Evolutionary conservation across 2,329 filamentous ascomycete genomes (phyloP), one percentile per base, ranked within the genome.

Genomic region (Calonectria fujianensis): DNA sequence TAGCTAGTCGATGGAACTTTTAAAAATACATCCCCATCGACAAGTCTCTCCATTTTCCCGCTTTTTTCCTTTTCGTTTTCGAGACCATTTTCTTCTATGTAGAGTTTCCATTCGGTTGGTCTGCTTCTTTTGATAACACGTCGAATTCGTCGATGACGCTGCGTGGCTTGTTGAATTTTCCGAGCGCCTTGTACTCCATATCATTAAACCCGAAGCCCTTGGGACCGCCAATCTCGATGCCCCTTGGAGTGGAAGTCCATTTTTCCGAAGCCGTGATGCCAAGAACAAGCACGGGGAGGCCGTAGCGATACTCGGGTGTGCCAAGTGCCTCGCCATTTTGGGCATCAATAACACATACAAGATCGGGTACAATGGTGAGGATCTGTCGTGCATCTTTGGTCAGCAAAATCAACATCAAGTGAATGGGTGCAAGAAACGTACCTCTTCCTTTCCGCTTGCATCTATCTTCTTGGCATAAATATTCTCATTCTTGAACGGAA

Each of bases 401-500:
- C 14, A 66, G 27, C 61, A 50, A 20, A 8, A 14, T 13, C 4
- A 20, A 3, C 18, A 9, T 3, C 1, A 61, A 41, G 3, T 20
- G 0, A 27, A 41, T 16, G 10, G 1, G 14, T 4, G 29, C 27
- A n/a, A 14, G 31, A 20, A 41, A 59, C 78, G 37, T 61, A 80
- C 80, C 73, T 79, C 75, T 39, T 80, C 77, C 14, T 74, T 73
- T 1, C 78, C 80, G n/a, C 71, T 72, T 0, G 73, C 75, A 5
- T 57, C 75, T 4, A 75, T 76, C 20, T 78, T 76, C 29, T 75
- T 57, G 0, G 87, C 89, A 57, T 87, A 87, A 48, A 90, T 88
- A 76, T 90, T 91, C 76, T 91, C 89, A 78, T 91, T 91, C 82
- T 90, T 90, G 84, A 91, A 91, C 0, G 89, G 89, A 45, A 91